Base-by-base conservation (phyloP, 23 red algal genomes). In the Gracilaria vermiculophylla region DNA sequence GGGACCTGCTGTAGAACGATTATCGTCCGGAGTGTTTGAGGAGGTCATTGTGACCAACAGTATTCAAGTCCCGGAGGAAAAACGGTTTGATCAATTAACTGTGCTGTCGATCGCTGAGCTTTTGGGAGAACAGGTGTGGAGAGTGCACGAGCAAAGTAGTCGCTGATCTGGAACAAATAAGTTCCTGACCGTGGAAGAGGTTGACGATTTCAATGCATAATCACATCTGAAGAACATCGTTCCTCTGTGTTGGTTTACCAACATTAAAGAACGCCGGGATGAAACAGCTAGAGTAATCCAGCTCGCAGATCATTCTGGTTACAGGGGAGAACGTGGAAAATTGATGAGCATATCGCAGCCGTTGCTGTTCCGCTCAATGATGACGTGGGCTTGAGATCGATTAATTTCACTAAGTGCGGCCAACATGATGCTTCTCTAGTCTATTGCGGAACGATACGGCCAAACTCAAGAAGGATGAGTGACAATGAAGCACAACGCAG, bases 1-100 rank as follows among this genome's bases (percentile, higher is more conserved):
- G 14, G 97, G 93, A 36, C 89, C 92, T 54, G 97, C 97, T 48
- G 58, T 95, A 25, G 92, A 99, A 69, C 81, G 97, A 37, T 76
- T 99, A 50, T 95, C 92, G 0, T 93, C 83, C 23, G 97, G 97
- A 42, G 92, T 95, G 1, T 95, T 99, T 80, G 89, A 95, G 41
- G 90, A 99, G 74, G 97, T 99, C 33, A 99, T 99, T 32, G 97
- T 99, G 12, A 92, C 92, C 24, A 91, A 99, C 53, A 90, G 91
- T 3, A 93, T 99, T 24, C 62, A 69, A 29, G 69, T 99, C 21
- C 90, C 90, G 28, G 21, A 64, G 70, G 92, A 99, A 47, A 95
- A 94, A 51, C 53, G 60, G 41, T 99, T 99, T 87, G 62, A 79
- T 16, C 97, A 99, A 65, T 80, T 99, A 37, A 92, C 66, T 21